A percentile compares a stretch with the other conserved stretches of the same genome.
Conservation (phyloP, 306 rosid genomes). For the Hylodesmum podocarpum region DNA sequence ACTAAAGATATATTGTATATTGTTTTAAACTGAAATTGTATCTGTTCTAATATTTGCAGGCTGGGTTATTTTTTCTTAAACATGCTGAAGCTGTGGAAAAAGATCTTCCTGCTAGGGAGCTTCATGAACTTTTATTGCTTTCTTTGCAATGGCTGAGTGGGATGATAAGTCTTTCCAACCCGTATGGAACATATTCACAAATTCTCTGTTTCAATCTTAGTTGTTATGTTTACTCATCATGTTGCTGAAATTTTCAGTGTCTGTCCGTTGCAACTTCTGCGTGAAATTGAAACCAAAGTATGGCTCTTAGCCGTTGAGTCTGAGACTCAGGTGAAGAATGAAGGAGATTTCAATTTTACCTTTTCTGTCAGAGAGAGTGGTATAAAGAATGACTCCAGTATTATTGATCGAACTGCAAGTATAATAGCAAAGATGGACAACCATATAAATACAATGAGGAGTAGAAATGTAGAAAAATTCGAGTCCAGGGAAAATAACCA, state of each 20-base stretch:
- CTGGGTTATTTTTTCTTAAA: conserved; percentile 94
- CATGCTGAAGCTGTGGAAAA: conserved; percentile 97
- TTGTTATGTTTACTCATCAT: conserved; percentile 38
- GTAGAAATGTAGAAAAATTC: conserved; percentile 61
- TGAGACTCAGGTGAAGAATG: conserved; percentile 84
- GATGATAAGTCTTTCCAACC: conserved; percentile 75
- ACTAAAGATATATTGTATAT: conserved; percentile 22
- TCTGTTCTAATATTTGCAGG: conserved; percentile 56
- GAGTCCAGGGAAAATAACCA: conserved; percentile 67
- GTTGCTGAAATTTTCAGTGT: conserved; percentile 57
- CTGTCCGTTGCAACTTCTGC: conserved; percentile 86
- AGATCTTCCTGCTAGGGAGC: conserved; percentile 96
- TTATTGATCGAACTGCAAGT: conserved; percentile 86
- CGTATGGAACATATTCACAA: conserved; percentile 54
- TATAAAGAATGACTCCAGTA: conserved; percentile 66
- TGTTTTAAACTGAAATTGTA: conserved; percentile 25
- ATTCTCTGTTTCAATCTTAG: conserved; percentile 27
- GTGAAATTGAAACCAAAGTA: conserved; percentile 93
- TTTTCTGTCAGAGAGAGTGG: conserved; percentile 55
- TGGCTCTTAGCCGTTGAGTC: conserved; percentile 98
- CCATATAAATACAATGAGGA: conserved; percentile 65
- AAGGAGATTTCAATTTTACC: conserved; percentile 68
- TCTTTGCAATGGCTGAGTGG: conserved; percentile 98
- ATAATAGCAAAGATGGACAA: conserved; percentile 88
- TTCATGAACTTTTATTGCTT: conserved; percentile 85